A percentile compares a stretch with the other conserved stretches of the same genome.
phyloP scores from a whole-genome alignment of 2,329 filamentous ascomycete species.

The Penicillium concentricum region DNA sequence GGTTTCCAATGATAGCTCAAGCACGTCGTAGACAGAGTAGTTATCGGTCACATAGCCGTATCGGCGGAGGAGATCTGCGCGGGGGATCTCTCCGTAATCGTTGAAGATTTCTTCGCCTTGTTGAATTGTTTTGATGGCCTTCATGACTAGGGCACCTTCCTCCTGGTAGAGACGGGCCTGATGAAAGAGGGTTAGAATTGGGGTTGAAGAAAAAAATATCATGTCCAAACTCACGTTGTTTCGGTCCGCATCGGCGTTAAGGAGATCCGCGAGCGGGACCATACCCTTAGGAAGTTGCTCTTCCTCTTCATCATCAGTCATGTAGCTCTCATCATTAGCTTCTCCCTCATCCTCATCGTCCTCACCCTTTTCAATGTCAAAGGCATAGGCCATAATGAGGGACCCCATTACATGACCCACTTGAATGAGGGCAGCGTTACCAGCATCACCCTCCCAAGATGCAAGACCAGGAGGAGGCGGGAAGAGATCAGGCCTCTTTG shows the following conservation, averaged over 20 bases:
- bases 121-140: conserved; percentile 65
- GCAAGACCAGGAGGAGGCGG: conserved; percentile 39
- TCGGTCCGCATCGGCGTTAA: conserved; percentile 79
- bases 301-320: conserved; percentile 66
- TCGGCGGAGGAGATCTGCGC: conserved; percentile 75
- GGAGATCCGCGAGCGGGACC: conserved; percentile 85
- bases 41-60: conserved; percentile 84
- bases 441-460: conserved; percentile 40
- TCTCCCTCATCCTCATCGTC: conserved; percentile 59
- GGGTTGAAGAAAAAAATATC: not conserved
- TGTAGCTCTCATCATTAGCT: conserved; percentile 47
- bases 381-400: conserved; percentile 89
- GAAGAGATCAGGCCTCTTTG: conserved; percentile 44
- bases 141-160: conserved; percentile 64
- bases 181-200: conserved; percentile 5
- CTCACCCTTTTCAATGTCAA: conserved; percentile 67
- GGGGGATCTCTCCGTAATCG: conserved; percentile 82
- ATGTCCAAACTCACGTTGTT: conserved; percentile 64
- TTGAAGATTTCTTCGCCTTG: conserved; percentile 79
- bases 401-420: conserved; percentile 79
- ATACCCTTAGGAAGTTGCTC: conserved; percentile 73
- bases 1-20: conserved; percentile 67
- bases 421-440: conserved; percentile 50
- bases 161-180: conserved; percentile 62
- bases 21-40: conserved; percentile 77